Conservation (phyloP, 169 alveolate species). For the Perkinsus olseni region DNA sequence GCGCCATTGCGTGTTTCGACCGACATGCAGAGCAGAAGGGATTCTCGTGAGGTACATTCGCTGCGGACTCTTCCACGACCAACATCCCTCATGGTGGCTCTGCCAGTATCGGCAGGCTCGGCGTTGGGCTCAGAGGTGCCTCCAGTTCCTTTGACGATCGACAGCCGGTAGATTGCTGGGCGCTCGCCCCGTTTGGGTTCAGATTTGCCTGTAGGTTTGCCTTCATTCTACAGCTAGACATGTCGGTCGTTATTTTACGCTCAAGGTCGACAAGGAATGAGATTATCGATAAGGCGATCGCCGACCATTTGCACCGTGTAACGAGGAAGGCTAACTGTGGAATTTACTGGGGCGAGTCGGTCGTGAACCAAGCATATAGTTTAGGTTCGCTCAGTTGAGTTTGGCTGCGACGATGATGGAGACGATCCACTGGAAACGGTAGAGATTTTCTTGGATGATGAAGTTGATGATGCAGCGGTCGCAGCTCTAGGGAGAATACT, state of each 20-base stretch:
- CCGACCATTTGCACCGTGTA: not conserved
- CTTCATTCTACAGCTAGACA: not conserved
- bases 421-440: not conserved
- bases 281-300: not conserved
- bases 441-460: not conserved
- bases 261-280: not conserved
- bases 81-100: not conserved
- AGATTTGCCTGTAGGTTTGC: not conserved
- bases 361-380: too few relatives aligned
- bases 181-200: not conserved
- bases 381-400: not conserved
- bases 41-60: not conserved
- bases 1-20: not conserved
- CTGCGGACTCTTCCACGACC: not conserved
- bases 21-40: too few relatives aligned
- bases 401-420: not conserved
- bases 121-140: not conserved
- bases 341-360: too few relatives aligned
- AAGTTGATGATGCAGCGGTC: not conserved
- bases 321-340: too few relatives aligned
- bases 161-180: not conserved
- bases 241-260: not conserved
- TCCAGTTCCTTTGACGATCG: not conserved
- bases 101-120: not conserved
- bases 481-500: not conserved